A percentile compares a stretch with the other conserved stretches of the same genome.
phyloP scores from a whole-genome alignment of 768 basidiomycete species.

The Lactarius pseudohatsudake region DNA sequence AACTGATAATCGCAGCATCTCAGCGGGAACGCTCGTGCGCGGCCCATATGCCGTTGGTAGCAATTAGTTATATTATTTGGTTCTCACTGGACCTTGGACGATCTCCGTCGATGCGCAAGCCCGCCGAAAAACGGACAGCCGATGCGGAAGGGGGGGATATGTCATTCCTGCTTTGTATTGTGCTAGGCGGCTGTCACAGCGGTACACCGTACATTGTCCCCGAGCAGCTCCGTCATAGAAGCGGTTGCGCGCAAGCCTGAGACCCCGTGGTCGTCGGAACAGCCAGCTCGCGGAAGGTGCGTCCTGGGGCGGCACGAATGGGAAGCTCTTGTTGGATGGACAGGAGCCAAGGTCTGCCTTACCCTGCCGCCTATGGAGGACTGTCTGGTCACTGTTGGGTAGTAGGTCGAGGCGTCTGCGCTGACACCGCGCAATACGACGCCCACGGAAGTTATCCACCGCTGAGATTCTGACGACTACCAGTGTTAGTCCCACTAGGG shows the following conservation, averaged over 20 bases:
- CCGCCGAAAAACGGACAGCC: neutral
- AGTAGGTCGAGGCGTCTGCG: neutral
- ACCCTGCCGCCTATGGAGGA: neutral
- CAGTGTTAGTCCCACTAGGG: neutral
- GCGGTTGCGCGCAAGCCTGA: neutral
- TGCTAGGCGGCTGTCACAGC: neutral
- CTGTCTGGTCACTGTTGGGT: neutral
- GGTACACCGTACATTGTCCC: neutral
- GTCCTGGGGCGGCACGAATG: neutral
- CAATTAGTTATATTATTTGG: no score
- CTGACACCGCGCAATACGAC: neutral
- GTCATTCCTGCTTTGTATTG: neutral
- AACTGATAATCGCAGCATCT: neutral
- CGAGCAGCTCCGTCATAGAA: neutral
- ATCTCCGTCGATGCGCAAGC: neutral
- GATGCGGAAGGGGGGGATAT: neutral
- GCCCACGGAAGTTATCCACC: neutral
- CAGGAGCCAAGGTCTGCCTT: neutral
- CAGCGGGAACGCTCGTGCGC: neutral
- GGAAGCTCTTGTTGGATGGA: neutral
- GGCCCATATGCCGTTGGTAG: neutral
- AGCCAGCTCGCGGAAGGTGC: neutral
- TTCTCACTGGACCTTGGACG: neutral
- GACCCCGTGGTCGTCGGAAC: neutral
- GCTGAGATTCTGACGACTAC: neutral